These are phyloP conservation scores for Vigna hirtella DNA, from an alignment of 306 rosid genomes.

Conservation along the genomic window DNA sequence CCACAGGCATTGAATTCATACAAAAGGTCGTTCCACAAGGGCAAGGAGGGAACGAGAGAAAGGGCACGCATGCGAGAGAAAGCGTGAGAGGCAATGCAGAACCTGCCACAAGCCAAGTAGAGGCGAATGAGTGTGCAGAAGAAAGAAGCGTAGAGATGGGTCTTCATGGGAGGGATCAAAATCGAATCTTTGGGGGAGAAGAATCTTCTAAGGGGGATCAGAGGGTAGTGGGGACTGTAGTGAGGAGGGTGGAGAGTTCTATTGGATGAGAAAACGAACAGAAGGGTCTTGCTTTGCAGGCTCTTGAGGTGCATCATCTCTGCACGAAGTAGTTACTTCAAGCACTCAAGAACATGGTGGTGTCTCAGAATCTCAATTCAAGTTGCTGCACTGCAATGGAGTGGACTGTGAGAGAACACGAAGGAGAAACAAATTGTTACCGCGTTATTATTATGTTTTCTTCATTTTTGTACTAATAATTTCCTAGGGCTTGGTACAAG, in stretches of 20 bases:
- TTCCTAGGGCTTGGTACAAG: background rate
- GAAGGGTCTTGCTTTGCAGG: conserved; percentile 42
- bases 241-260: conserved; percentile 27
- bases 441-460: background rate
- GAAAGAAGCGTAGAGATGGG: conserved; percentile 64
- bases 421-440: background rate
- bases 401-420: background rate
- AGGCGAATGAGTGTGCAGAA: conserved; percentile 79
- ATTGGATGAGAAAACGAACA: conserved; percentile 42
- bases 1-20: conserved; percentile 67
- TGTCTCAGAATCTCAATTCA: background rate
- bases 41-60: conserved; percentile 61
- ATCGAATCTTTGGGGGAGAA: conserved; percentile 31
- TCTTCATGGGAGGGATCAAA: conserved; percentile 51
- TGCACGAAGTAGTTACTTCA: background rate
- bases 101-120: conserved; percentile 66
- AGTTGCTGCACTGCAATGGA: background rate
- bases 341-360: background rate
- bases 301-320: conserved; percentile 53
- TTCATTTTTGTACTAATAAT: background rate
- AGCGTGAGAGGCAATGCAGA: conserved; percentile 54
- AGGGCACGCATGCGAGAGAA: conserved; percentile 64
- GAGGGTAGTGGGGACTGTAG: conserved; percentile 2
- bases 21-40: conserved; percentile 70
- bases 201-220: conserved; percentile 30